Conservation (phyloP, 2,329 filamentous ascomycete genomes). For the Diaporthe nobilis region DNA sequence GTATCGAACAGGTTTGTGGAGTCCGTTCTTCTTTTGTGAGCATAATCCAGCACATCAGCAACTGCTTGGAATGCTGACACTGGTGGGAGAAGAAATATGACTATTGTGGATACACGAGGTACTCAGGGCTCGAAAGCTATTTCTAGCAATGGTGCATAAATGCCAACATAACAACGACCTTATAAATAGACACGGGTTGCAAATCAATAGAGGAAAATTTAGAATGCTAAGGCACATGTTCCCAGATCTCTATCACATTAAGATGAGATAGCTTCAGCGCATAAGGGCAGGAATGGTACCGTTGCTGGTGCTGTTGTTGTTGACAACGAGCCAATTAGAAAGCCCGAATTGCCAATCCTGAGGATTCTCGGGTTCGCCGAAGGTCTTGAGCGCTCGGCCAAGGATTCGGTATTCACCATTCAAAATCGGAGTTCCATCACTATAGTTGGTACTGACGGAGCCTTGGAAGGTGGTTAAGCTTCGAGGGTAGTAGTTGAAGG, state of each 20-base stretch:
- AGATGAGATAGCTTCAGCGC: neutral
- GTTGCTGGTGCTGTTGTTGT: neutral
- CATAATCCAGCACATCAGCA: too few relatives aligned
- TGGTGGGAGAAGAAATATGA: neutral
- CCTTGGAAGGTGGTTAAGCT: neutral
- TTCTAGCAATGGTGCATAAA: neutral
- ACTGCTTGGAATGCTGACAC: neutral
- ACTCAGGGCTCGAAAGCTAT: neutral
- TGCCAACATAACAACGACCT: neutral
- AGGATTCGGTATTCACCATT: conserved; percentile 13
- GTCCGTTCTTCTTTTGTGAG: too few relatives aligned
- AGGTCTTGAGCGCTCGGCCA: conserved; percentile 13
- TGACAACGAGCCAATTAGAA: neutral
- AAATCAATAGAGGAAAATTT: neutral
- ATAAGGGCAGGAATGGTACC: neutral
- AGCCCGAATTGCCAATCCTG: conserved; percentile 12
- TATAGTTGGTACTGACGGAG: neutral
- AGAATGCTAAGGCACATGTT: neutral
- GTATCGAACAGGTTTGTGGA: too few relatives aligned
- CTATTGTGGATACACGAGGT: neutral
- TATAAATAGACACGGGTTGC: neutral
- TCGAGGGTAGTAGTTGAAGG: neutral
- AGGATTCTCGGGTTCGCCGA: neutral
- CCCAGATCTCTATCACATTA: neutral
- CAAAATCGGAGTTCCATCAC: neutral